These are phyloP conservation scores for Aspergillus coremiiformis DNA, from an alignment of 495 filamentous ascomycete species.

Conservation along the genomic window DNA sequence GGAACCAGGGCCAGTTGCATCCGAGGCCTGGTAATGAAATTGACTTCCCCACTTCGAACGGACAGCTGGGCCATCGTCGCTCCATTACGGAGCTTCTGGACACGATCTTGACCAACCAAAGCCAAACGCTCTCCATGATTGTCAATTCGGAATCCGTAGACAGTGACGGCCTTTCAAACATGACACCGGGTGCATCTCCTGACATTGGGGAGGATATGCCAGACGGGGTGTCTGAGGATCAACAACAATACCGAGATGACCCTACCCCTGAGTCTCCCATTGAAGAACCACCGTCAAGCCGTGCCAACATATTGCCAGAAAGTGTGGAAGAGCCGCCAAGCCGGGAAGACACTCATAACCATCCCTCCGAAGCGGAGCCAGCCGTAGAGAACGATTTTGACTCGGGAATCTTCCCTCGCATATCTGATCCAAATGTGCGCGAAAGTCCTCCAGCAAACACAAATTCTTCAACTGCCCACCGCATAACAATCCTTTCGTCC, in stretches of 20 bases:
- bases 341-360: constrained; percentile 15
- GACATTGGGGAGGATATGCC: constrained; percentile 10
- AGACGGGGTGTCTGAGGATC: constrained; percentile 6
- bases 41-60: constrained; percentile 8
- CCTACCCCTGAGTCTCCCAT: background rate
- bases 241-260: constrained; percentile 6
- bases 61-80: constrained; percentile 18
- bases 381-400: constrained; percentile 9
- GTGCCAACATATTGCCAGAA: constrained; percentile 28
- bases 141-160: constrained; percentile 15
- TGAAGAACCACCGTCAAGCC: constrained; percentile 7
- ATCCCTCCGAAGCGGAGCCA: constrained; percentile 5
- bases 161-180: constrained; percentile 20
- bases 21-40: constrained; percentile 12
- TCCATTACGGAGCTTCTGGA: constrained; percentile 36
- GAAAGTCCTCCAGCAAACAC: constrained; percentile 5
- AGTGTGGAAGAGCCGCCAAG: constrained; percentile 31
- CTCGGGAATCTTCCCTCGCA: constrained; percentile 10
- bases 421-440: constrained; percentile 15
- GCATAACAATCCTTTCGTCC: constrained; percentile 46
- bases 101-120: constrained; percentile 28
- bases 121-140: constrained; percentile 11
- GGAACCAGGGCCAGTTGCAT: constrained; percentile 13
- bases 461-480: constrained; percentile 20
- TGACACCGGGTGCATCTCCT: constrained; percentile 15